Conservation (phyloP, 169 alveolate genomes). For the Eimeria sp. region DNA sequence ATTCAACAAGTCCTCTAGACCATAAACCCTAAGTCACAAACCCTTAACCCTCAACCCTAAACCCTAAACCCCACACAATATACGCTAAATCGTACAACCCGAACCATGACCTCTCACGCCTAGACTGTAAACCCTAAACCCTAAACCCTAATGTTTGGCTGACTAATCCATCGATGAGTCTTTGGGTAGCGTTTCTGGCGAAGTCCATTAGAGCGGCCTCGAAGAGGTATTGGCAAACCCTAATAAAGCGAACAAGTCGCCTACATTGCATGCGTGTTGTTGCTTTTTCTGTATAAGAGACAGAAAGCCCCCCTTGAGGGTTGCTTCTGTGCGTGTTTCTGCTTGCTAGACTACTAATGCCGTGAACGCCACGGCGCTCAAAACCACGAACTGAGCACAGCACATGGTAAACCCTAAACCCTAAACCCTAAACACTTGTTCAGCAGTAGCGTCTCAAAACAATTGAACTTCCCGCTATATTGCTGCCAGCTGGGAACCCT, state of each 20-base stretch:
- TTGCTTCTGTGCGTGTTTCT: not conserved
- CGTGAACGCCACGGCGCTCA: not conserved
- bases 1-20: not conserved
- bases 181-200: constrained; percentile 86
- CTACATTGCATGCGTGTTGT: constrained; percentile 96
- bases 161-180: constrained; percentile 29
- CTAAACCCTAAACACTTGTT: constrained; percentile 22
- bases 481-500: not conserved
- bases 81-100: not conserved
- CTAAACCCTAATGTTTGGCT: not conserved
- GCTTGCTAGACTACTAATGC: not conserved
- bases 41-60: not conserved
- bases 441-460: not conserved
- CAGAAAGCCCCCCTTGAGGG: not conserved
- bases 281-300: constrained; percentile 94
- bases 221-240: constrained; percentile 92
- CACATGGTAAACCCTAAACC: constrained; percentile 29
- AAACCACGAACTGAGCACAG: not conserved
- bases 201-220: constrained; percentile 91
- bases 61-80: not conserved
- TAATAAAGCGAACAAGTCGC: constrained; percentile 93
- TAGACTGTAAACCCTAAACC: constrained; percentile 18
- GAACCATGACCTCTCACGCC: not conserved
- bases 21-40: constrained; percentile 7
- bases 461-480: not conserved